Evolutionary conservation across 2,329 filamentous ascomycete genomes (phyloP), one percentile per base, ranked within the genome.

Genomic region (Aspergillus uvarum): DNA sequence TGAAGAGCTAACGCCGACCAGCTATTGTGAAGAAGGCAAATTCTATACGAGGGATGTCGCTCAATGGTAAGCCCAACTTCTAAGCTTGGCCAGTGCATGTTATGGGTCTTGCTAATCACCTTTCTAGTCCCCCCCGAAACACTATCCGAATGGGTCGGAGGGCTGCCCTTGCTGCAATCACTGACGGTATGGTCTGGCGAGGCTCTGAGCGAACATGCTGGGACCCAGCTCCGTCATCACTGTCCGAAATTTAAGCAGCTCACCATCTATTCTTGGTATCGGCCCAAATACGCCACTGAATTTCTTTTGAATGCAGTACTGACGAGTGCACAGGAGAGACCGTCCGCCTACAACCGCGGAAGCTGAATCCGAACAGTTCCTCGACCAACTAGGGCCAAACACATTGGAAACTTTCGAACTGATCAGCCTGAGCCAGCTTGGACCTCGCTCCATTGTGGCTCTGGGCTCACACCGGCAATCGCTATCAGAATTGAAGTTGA

Each of bases 181-280:
- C 77, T 91, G 35, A 82, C 84, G 16, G 75, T 91, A 2, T 86
- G 81, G 71, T 84, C 88, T 63, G 88, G 87, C 3, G 81, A 80
- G 44, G 81, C 84, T 10, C 78, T 92, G 1, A 82, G 80, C 47
- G 77, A 83, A 54, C 80, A 83, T 58, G 79, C 82, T 2, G 82
- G 83, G 32, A 74, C 76, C 12, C 80, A 84, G 3, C 83, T 91
- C 51, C 77, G 80, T 24, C 70, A 80, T 24, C 77, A 83, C 65
- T 91, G 88, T 65, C 85, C 85, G 2, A 76, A 82, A 8, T 88
- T 92, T 65, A 80, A 80, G 48, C 81, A 83, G 44, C 73, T 92
- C 22, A 83, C 80, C 26, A 85, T 89, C 58, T 87, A 82, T 62
- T 78, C 72, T 47, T 84, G 81, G 81, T 76, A 67, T 54, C 7